Evolutionary conservation across 2,329 filamentous ascomycete species (phyloP).

Genomic region (Coniochaeta pulveracea): DNA sequence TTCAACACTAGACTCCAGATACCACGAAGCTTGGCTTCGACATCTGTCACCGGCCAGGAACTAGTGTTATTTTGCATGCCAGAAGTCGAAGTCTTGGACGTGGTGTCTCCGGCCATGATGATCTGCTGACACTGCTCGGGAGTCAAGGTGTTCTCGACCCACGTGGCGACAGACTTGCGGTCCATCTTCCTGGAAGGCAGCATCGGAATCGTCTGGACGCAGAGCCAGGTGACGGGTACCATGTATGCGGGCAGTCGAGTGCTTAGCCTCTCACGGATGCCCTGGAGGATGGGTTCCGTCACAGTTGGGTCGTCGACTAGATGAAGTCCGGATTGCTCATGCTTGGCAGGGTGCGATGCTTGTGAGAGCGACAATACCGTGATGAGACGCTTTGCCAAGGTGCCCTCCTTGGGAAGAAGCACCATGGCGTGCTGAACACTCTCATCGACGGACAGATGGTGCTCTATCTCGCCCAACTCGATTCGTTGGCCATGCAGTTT

Average conservation of each 20-base stretch:
- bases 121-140: slow-evolving; percentile 24
- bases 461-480: slow-evolving; percentile 29
- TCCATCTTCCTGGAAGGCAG: slow-evolving; percentile 19
- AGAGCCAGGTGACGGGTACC: slow-evolving; percentile 20
- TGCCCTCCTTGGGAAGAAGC: slow-evolving; percentile 17
- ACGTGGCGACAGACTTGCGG: slow-evolving; percentile 24
- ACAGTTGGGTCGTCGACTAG: not conserved
- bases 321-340: not conserved
- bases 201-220: slow-evolving; percentile 15
- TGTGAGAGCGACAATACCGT: slow-evolving; percentile 10
- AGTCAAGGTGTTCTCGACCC: slow-evolving; percentile 26
- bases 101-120: slow-evolving; percentile 18
- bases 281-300: slow-evolving; percentile 10
- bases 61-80: slow-evolving; percentile 9
- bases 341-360: not conserved
- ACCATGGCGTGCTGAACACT: slow-evolving; percentile 36
- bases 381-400: slow-evolving; percentile 15
- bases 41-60: slow-evolving; percentile 3
- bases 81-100: slow-evolving; percentile 11
- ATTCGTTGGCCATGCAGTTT: slow-evolving; percentile 10
- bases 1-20: slow-evolving; percentile 31
- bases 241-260: slow-evolving; percentile 24
- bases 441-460: slow-evolving; percentile 47
- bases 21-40: slow-evolving; percentile 9
- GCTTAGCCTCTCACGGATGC: slow-evolving; percentile 18